Conservation (phyloP, 225 moss, liverwort and hornwort species). For the Physcomitrium patens region DNA sequence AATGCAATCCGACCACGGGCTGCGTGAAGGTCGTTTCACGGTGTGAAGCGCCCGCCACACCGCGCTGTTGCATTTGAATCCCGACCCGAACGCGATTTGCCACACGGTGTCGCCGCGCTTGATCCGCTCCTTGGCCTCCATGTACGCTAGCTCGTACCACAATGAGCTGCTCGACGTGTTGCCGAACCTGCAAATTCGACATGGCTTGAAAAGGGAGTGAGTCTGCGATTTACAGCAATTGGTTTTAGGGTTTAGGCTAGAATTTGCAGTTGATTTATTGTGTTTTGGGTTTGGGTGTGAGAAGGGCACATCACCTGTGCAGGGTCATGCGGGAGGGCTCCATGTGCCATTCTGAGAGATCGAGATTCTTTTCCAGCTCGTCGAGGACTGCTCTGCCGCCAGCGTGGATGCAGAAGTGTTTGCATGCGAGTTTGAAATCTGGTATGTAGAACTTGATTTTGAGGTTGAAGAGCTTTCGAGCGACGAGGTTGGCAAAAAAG, state of each 20-base stretch:
- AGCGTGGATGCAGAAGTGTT: conserved; percentile 37
- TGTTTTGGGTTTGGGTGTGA: not conserved
- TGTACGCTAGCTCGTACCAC: conserved; percentile 27
- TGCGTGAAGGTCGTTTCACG: not conserved
- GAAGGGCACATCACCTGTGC: conserved; percentile 21
- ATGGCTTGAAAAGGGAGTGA: too few relatives aligned
- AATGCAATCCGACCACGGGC: conserved; percentile 25
- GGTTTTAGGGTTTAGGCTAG: too few relatives aligned
- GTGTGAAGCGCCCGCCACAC: conserved; percentile 23
- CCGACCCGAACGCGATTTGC: conserved; percentile 27
- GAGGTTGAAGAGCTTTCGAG: not conserved
- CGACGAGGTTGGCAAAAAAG: conserved; percentile 31
- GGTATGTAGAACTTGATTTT: conserved; percentile 28
- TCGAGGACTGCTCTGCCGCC: conserved; percentile 33
- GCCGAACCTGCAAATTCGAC: conserved; percentile 7
- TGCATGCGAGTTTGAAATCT: conserved; percentile 33
- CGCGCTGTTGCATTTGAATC: conserved; percentile 31
- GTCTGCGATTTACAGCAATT: too few relatives aligned
- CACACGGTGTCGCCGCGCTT: conserved; percentile 15
- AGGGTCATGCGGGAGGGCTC: conserved; percentile 34
- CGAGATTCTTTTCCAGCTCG: conserved; percentile 32
- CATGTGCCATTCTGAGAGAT: conserved; percentile 35
- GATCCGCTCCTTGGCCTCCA: conserved; percentile 25
- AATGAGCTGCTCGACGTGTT: conserved; percentile 30
- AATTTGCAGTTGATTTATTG: too few relatives aligned